Base-by-base conservation (phyloP, 228 moss, liverwort and hornwort genomes). In the Sphagnum magellanicum region DNA sequence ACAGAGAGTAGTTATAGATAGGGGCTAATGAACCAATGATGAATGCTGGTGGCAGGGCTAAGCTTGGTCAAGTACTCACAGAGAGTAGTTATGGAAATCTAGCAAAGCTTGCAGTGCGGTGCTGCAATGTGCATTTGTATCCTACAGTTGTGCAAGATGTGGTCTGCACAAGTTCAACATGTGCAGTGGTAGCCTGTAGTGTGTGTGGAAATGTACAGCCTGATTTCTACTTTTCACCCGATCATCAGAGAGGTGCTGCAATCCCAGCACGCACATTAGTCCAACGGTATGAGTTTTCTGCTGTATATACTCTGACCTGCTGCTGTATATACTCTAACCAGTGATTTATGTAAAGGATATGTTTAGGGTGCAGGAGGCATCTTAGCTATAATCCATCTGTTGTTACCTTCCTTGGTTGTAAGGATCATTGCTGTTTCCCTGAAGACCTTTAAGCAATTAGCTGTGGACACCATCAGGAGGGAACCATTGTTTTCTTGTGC, bases 41-140 rank as follows among this genome's bases (percentile, higher is more conserved):
- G 50, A 58, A 75, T 70, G 50, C 52, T 72, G 71, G 62, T 75
- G 60, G 53, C 74, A 97, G 97, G 72, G 71, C 78, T 70, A 87
- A 90, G 81, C 89, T 98, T 64, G 89, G 93, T 74, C 80, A 85
- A 71, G 77, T 90, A 77, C 85, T 98, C 59, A 80, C 81, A 50
- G 86, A 85, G 73, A 87, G 87, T 76, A 88, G 81, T 17, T 70
- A 68, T 63, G 93, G 90, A 51, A 80, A 80, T 17, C 73, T 76
- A 67, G 86, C 93, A 67, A 73, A 79, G 65, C 75, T 87, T 57
- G 81, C 86, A 49, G 72, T 83, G 61, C 84, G 81, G 72, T 93
- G 87, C 78, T 98, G 93, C 83, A 78, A 76, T 72, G 81, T 82
- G 64, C 83, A 78, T 73, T 51, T 80, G 69, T 76, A 77, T 58